Base-by-base conservation (phyloP, 441 rosid species). In the Populus hybrid region DNA sequence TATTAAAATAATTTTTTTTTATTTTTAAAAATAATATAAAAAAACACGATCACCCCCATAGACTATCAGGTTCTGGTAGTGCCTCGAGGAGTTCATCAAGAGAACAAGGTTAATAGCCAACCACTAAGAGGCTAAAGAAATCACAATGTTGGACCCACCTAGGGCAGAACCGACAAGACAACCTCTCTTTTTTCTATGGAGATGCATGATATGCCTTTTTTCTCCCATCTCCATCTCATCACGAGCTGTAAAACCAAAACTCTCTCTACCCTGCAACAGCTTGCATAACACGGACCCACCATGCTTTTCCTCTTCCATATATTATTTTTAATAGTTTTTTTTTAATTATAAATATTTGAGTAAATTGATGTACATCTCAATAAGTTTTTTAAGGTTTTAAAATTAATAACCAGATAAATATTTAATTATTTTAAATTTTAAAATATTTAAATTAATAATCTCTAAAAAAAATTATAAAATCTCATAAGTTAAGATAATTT, bases 61-160 rank as follows among this genome's bases (percentile, higher is more conserved):
- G 23, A 73, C 36, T 38, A 46, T 38, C 30, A 24, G 35, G 14
- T 26, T 10, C 8, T 11, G 16, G 16, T 11, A 0, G 30, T 3
- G 9, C 74, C 79, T 72, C 36, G 73, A 21, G 64, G 59, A 80
- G 76, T 63, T 72, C 88, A 73, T 83, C 73, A 26, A 74, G 61
- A 59, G 69, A 70, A 81, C 78, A 79, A 76, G 78, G 78, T 50
- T 70, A 74, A 79, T 82, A 28, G 76, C 83, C 86, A 83, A 81
- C 86, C 10, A 81, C 72, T 74, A 70, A 20, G 57, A 67, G 81
- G 83, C 81, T 38, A 59, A 73, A 38, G 75, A 76, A 73, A 76
- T 78, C 85, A 83, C 83, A 70, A 82, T 83, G 74, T 30, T 80
- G 40, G 59, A 34, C 73, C 69, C 42, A 69, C 73, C 12, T 1